Base-by-base conservation (phyloP, 805 yeast genomes). In the Diddensiella santjacobensis region DNA sequence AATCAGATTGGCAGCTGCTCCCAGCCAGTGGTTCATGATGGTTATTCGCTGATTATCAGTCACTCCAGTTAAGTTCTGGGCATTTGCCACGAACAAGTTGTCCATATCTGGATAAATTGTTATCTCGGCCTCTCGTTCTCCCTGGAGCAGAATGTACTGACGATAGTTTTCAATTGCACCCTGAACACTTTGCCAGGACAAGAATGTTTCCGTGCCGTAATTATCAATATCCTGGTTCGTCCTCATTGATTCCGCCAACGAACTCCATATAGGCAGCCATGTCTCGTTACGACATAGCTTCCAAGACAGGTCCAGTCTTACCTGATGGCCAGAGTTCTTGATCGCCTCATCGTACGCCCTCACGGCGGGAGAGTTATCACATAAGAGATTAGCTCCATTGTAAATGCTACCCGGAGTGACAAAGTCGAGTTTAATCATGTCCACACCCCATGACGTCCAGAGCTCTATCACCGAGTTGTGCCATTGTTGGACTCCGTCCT, bases 61-160 rank as follows among this genome's bases (percentile, higher is more conserved):
- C 13, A 47, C 40, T 11, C 50, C 50, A 5, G 46, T 42, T 4
- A 42, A 19, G 13, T 44, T 29, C 20, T 29, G 42, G 13, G 45
- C 19, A 23, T 47, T 47, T 3, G 41, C 50, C 13, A 47, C 45
- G 29, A 40, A 47, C 29, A 47, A 15, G 36, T 42, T 47, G 37
- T 47, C 50, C 50, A 47, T 47, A 36, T 47, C 50, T 6, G 50
- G 50, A 22, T 47, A 42, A 22, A 47, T 47, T 11, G 50, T 47
- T 17, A 47, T 33, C n/a, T 40, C 41, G 31, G n/a, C 18, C 20
- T 47, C 19, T 11, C 29, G 22, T 8, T 13, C 36, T 4, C 23
- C 40, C 35, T 47, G 50, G 3, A 42, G 18, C 20, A 17, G 18
- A 19, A 47, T 47, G 31, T 41, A 47, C 19, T 44, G 42, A 3